phyloP scores from a whole-genome alignment of 164 flowering plant genomes.

The Nelumbo lutea region DNA sequence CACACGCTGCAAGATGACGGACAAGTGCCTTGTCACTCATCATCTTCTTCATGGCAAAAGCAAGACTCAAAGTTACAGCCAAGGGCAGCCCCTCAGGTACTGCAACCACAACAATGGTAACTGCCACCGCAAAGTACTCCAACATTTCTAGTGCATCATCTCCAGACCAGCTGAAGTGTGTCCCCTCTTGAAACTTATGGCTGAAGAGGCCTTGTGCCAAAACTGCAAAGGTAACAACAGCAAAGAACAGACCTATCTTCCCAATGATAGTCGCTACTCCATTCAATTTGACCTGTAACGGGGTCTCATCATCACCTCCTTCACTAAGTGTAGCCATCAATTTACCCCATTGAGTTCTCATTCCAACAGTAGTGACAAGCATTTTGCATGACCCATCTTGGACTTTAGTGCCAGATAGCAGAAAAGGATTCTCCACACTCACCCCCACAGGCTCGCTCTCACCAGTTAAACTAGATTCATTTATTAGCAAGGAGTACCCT shows the following conservation, averaged over 20 bases:
- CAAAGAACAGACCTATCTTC: constrained; percentile 74
- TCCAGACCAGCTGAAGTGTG: constrained; percentile 53
- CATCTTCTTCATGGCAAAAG: constrained; percentile 89
- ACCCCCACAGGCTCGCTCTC: constrained; percentile 75
- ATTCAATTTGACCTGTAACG: constrained; percentile 76
- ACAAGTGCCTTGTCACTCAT: constrained; percentile 83
- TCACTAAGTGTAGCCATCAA: constrained; percentile 81
- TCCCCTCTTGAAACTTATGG: constrained; percentile 43
- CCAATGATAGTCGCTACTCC: constrained; percentile 88
- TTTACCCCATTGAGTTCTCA: constrained; percentile 92
- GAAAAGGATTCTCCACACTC: constrained; percentile 46
- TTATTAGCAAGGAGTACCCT: constrained; percentile 62
- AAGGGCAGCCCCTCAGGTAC: constrained; percentile 83
- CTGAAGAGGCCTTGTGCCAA: constrained; percentile 53
- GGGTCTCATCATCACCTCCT: constrained; percentile 90
- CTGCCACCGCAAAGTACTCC: constrained; percentile 74
- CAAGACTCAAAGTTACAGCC: constrained; percentile 80
- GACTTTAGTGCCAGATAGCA: constrained; percentile 75
- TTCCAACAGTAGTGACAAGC: constrained; percentile 76
- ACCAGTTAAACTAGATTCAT: constrained; percentile 78
- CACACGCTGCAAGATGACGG: constrained; percentile 74
- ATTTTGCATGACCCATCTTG: constrained; percentile 82
- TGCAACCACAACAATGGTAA: constrained; percentile 80
- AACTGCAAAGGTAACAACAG: constrained; percentile 74
- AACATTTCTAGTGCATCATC: constrained; percentile 61